Base-by-base conservation (phyloP, 176 grass and related monocot genomes). In the Triticum monococcum region DNA sequence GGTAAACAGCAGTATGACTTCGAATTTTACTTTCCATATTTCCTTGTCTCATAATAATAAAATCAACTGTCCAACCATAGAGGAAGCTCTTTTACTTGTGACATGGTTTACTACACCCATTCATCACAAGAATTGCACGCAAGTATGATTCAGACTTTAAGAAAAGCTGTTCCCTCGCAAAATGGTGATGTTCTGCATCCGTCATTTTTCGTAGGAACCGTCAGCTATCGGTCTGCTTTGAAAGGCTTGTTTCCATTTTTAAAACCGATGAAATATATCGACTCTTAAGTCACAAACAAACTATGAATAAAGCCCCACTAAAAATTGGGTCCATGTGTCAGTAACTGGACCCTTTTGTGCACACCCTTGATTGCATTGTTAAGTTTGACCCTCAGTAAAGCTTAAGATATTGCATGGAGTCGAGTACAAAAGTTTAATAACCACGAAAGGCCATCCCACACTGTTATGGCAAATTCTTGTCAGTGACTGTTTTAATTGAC, bases 1-100 rank as follows among this genome's bases (percentile, higher is more conserved):
- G 97, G 97, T 99, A 77, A 78, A 11, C n/a, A 64, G 5, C 64
- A 25, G 16, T 76, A 75, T 18, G 10, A 14, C 36, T 80, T 75
- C 6, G 11, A n/a, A 26, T 56, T 71, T 26, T 30, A 77, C 22
- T 67, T 20, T 67, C 68, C 38, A 72, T 0, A 56, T 88, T 46
- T 48, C 38, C 61, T 35, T 76, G 8, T 86, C 11, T 64, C 1
- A 31, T 13, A 41, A 31, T 13, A 41, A 25, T 84, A 81, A 85
- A 80, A 61, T 72, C 9, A 20, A 5, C 0, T 64, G 8, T 80
- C 63, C 24, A 10, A 48, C 63, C 61, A 33, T 82, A 48, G 45
- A 59, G 20, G 18, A 46, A 67, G 12, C 26, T 87, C 13, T 45
- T 73, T 66, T 3, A 57, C 32, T 80, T 85, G 33, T 26, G 14